Percentiles rank a stretch among this genome's conserved stretches.
Conservation (phyloP, 768 basidiomycete genomes). For the Tulasnella sp. region DNA sequence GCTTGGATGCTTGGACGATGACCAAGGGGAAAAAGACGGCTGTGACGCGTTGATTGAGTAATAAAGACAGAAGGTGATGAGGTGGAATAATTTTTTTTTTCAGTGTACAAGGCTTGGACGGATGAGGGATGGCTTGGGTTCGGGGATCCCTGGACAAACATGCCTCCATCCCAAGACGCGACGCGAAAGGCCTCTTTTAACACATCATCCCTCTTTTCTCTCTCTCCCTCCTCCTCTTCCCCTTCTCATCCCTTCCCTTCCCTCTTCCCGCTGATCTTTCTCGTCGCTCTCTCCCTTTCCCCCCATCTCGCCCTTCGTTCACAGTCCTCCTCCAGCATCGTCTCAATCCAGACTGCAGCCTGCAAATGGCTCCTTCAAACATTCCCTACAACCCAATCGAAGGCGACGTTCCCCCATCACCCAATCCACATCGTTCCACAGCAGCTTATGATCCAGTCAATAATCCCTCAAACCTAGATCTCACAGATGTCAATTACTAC, state of each 20-base stretch:
- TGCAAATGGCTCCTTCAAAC: conserved; percentile 21
- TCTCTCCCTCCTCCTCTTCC: neutral
- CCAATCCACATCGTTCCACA: neutral
- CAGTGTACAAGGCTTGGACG: neutral
- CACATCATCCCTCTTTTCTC: neutral
- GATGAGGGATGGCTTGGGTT: neutral
- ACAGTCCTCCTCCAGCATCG: neutral
- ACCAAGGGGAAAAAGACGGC: neutral
- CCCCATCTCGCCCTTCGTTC: neutral
- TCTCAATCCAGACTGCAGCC: conserved; percentile 10
- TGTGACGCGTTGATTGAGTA: neutral
- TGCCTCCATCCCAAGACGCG: neutral
- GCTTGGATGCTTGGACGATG: neutral
- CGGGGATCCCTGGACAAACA: neutral
- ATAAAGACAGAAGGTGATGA: neutral
- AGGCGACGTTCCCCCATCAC: conserved; percentile 3
- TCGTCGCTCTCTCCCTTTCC: neutral
- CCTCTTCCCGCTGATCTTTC: neutral
- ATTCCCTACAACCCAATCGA: conserved; percentile 15
- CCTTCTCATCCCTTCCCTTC: neutral
- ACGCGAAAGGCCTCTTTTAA: neutral
- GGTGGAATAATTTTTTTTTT: neutral
- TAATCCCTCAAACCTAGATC: neutral
- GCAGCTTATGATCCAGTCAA: conserved; percentile 5
- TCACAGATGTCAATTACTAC: neutral